Evolutionary conservation across 1,284 basidiomycete species (phyloP), one percentile per base, ranked within the genome.

Genomic region (Kwoniella shivajii): DNA sequence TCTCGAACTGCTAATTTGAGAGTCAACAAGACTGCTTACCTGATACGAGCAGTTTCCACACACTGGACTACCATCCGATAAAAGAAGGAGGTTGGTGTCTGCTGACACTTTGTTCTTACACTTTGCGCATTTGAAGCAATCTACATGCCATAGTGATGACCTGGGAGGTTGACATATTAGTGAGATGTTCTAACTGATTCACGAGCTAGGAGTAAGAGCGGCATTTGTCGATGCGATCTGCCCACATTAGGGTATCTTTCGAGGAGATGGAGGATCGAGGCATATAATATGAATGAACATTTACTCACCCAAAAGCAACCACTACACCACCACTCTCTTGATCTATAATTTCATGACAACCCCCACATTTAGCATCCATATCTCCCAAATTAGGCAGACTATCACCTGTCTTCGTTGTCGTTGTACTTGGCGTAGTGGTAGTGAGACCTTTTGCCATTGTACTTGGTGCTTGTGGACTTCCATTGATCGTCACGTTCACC

Each of bases 11-110:
- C 39, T 27, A 30, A 4, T 49, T 60, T 60, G 56, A 65, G 63
- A 24, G 68, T 59, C 24, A 60, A 39, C 33, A 56, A 52, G 52
- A 60, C 26, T 56, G 69, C 73, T 67, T 62, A 77, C 80, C 71
- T 72, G 90, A 80, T 99, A 99, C 11, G 92, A 95, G 82, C 95
- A 99, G 67, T 93, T 89, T 24, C 92, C 89, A 75, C 95, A 99
- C 51, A 99, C 93, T 33, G 96, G 95, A 34, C 90, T 92, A 20
- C 95, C 95, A 76, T 99, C 95, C 29, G 93, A 94, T 47, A 99
- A 86, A 10, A 99, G 82, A 24, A 99, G 84, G 22, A 99, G 84
- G 79, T 97, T 98, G 38, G 94, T 97, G 75, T 98, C 95, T 31
- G 94, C 83, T 67, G 83, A 81, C 46, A 84, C 82, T 42, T 77